Base-by-base conservation (phyloP, 345 rosid species). In the Erucastrum elatum region DNA sequence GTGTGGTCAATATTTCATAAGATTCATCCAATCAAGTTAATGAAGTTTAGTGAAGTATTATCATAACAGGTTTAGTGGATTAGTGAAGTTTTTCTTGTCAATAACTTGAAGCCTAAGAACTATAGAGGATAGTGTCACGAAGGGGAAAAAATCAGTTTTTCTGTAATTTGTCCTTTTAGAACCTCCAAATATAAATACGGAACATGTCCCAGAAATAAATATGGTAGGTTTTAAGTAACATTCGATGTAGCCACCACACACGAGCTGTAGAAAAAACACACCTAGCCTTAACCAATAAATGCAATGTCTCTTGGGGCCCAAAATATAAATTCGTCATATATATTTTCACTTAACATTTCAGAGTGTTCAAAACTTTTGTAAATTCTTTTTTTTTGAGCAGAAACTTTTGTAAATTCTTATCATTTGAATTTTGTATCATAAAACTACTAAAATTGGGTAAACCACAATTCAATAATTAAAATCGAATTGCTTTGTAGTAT, bases 131-230 rank as follows among this genome's bases (percentile, higher is more conserved):
- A n/a, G 21, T 15, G 5, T 51, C 15, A 53, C 2, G 59, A 53
- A 53, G 59, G 21, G 2, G 15, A n/a, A 51, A 51, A 53, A 16
- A 6, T 6, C 25, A 51, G n/a, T 37, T 34, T 1, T 26, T 61
- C 5, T n/a, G 46, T 73, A 51, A 13, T 49, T 74, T 15, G 44
- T 41, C 9, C 15, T 11, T 44, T 51, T 25, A 49, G 9, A 7
- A 64, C 8, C 33, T 31, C 11, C 17, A 75, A 29, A 27, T 33
- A 34, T 27, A 37, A 27, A 10, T 16, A 46, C 60, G 5, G 31
- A 68, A 76, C 29, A 70, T 77, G 81, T 64, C 76, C 81, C 76
- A 77, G 25, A 70, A 35, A 53, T 70, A 70, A 77, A 55, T 63
- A 64, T 2, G 69, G 70, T 63, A 33, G 65, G 59, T 70, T 34